phyloP scores from a whole-genome alignment of 495 filamentous ascomycete genomes.

The Penicillium ucsense region DNA sequence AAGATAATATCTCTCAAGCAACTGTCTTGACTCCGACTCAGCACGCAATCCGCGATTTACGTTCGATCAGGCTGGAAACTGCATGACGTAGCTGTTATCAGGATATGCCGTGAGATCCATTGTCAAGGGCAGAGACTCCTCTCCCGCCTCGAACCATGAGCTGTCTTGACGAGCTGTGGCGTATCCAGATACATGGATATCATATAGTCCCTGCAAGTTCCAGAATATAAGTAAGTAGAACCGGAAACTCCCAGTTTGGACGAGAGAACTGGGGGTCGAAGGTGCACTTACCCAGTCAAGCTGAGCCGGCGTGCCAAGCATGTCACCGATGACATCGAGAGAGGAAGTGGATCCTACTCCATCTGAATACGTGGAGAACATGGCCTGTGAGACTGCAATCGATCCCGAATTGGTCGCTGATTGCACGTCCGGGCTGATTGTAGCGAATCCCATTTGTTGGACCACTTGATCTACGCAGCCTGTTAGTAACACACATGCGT shows the following conservation, averaged over 20 bases:
- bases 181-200: slow-evolving; percentile 11
- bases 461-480: not conserved
- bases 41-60: no score
- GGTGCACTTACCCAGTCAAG: slow-evolving; percentile 64
- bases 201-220: slow-evolving; percentile 13
- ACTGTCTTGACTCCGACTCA: no score
- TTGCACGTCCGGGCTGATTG: slow-evolving; percentile 6
- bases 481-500: not conserved
- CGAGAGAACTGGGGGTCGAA: not conserved
- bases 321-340: slow-evolving; percentile 43
- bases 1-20: no score
- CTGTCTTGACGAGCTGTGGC: slow-evolving; percentile 7
- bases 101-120: slow-evolving; percentile 4
- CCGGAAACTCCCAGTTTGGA: no score
- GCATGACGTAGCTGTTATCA: not conserved
- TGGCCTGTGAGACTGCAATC: no score
- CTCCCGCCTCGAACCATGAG: slow-evolving; percentile 5
- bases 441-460: not conserved
- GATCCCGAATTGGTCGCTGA: not conserved
- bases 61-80: no score
- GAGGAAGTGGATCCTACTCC: slow-evolving; percentile 14
- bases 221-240: not conserved
- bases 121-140: not conserved
- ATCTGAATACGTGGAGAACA: no score
- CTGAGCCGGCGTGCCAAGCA: slow-evolving; percentile 41